A percentile compares a stretch with the other conserved stretches of the same genome.
Evolutionary conservation across 2,329 filamentous ascomycete genomes (phyloP).

Genomic region (Nectriaceae sp.): DNA sequence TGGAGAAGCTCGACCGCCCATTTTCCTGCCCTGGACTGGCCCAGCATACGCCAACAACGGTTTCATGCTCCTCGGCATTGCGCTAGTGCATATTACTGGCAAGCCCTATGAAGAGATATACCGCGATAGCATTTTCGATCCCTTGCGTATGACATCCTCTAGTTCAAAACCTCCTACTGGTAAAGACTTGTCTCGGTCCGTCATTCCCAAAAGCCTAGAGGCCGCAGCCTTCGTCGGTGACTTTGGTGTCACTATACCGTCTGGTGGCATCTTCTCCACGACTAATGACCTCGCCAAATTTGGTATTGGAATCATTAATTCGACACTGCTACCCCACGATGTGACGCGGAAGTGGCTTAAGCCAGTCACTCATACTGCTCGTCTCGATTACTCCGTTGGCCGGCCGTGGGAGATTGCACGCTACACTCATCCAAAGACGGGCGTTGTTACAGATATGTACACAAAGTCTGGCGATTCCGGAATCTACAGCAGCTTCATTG

Average conservation of each 20-base stretch:
- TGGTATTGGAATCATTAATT: slow-evolving; percentile 14
- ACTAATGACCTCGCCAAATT: slow-evolving; percentile 19
- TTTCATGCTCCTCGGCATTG: slow-evolving; percentile 11
- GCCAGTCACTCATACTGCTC: slow-evolving; percentile 39
- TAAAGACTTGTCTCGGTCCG: not conserved
- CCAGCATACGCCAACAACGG: slow-evolving; percentile 15
- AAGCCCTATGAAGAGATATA: slow-evolving; percentile 5
- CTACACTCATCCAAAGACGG: slow-evolving; percentile 36
- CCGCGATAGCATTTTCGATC: slow-evolving; percentile 9
- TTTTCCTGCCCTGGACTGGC: slow-evolving; percentile 10
- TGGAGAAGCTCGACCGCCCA: slow-evolving; percentile 1
- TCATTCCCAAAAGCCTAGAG: slow-evolving; percentile 3
- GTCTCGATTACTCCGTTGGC: slow-evolving; percentile 40
- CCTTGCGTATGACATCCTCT: slow-evolving; percentile 10
- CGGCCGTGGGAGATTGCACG: slow-evolving; percentile 45
- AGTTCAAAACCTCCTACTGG: not conserved
- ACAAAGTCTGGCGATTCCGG: slow-evolving; percentile 9
- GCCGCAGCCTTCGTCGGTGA: not conserved
- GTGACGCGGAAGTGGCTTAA: slow-evolving; percentile 43
- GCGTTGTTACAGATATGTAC: slow-evolving; percentile 38
- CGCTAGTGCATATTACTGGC: slow-evolving; percentile 8
- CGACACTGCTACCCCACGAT: slow-evolving; percentile 35
- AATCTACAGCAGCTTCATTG: slow-evolving; percentile 38
- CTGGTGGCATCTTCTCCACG: slow-evolving; percentile 12
- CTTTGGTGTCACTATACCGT: slow-evolving; percentile 5